Evolutionary conservation across 441 rosid species (phyloP), one percentile per base, ranked within the genome.

Genomic region (Brassica hybrid): DNA sequence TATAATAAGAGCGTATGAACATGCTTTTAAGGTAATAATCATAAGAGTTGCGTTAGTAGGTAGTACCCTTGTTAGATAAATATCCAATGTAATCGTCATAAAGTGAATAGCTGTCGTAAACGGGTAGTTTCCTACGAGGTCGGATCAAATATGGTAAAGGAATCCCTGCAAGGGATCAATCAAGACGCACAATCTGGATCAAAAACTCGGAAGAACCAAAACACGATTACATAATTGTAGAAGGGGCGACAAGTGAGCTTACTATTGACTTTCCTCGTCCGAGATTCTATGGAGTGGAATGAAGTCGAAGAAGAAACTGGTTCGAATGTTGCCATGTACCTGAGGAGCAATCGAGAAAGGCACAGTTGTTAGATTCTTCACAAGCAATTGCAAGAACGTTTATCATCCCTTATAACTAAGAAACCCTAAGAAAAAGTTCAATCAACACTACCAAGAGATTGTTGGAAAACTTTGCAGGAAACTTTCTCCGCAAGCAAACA

Each of bases 111-210:
- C 2, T 7, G 25, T 78, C 78, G 6, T 7, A 2, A 27, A 41
- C 27, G 0, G 74, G 65, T 0, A 13, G 10, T 3, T 5, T 21
- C 61, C 52, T 66, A 52, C 71, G 66, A 61, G 74, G 77, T 12
- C 74, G 69, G 58, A 78, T 67, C 78, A 78, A 13, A 78, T 78
- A 73, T 4, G 81, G 81, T 52, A 73, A 61, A 38, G 78, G 70
- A 62, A 52, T 60, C 12, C 64, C 69, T 67, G 30, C 34, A n/a
- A 72, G 17, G 48, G 5, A 50, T 34, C 74, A 64, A 64, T 16
- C 30, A 64, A 5, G 2, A 56, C 62, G 66, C 17, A 18, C 5
- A 23, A 34, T 4, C 62, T 7, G 0, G 1, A 69, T 50, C 3
- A n/a, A 6, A 25, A 71, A 19, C 48, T 54, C 54, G 34, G 6